Conservation (phyloP, 208 protist species). For the Trypanosoma vivax region DNA sequence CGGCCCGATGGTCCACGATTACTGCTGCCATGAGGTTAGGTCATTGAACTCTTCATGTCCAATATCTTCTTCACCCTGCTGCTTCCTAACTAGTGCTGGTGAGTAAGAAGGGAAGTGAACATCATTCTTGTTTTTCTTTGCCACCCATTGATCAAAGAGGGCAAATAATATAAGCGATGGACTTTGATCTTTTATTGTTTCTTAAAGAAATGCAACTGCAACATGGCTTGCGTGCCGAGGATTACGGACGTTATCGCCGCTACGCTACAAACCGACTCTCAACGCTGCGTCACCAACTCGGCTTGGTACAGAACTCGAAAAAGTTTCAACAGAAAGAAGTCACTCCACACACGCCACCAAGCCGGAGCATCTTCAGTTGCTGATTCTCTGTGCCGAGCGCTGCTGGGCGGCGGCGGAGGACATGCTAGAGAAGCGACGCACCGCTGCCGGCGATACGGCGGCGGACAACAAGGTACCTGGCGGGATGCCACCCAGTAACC, state of each 20-base stretch:
- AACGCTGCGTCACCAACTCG: constrained; percentile 66
- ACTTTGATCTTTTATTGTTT: constrained; percentile 68
- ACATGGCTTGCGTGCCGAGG: constrained; percentile 75
- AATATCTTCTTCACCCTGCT: too few species aligned
- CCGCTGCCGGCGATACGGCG: constrained; percentile 20
- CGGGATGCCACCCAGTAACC: constrained; percentile 43
- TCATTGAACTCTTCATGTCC: too few species aligned
- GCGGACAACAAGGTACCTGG: constrained; percentile 38
- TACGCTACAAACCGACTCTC: constrained; percentile 77
- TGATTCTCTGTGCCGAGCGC: constrained; percentile 74
- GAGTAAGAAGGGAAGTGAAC: neutral
- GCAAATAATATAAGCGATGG: constrained; percentile 17
- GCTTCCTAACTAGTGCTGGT: too few species aligned
- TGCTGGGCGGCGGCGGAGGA: constrained; percentile 77
- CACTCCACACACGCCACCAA: constrained; percentile 50
- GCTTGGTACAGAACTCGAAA: constrained; percentile 68
- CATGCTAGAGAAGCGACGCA: constrained; percentile 44
- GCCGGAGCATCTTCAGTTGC: constrained; percentile 62
- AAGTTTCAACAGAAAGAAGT: constrained; percentile 76
- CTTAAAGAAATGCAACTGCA: constrained; percentile 85
- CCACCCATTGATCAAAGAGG: neutral
- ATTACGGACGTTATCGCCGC: constrained; percentile 75
- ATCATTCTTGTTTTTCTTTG: constrained; percentile 15
- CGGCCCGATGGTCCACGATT: too few species aligned
- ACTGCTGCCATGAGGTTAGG: too few species aligned